These are phyloP conservation scores for Jamesozyma rosinii DNA, from an alignment of 805 yeast species.

Conservation along the genomic window DNA sequence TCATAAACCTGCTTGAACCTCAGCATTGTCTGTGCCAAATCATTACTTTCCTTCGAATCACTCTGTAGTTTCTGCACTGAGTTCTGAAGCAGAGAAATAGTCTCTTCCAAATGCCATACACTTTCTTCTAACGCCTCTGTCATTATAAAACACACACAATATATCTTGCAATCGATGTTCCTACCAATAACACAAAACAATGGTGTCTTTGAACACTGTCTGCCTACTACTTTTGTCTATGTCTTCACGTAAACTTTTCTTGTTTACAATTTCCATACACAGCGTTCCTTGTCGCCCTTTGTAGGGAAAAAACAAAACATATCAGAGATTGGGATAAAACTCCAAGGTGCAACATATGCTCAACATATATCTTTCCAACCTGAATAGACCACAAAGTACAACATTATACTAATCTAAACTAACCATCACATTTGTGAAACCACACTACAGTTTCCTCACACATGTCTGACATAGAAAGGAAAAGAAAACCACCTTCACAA, in stretches of 20 bases:
- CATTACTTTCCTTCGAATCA: conserved; percentile 15
- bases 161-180: no score
- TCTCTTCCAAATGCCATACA: conserved; percentile 16
- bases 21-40: conserved; percentile 19
- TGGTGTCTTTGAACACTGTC: no score
- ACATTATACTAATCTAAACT: background rate
- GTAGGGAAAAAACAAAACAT: background rate
- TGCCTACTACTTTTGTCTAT: no score
- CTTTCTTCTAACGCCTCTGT: conserved; percentile 18
- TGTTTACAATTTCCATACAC: no score
- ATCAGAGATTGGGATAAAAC: no score
- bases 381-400: no score
- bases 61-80: conserved; percentile 16
- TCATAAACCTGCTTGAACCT: conserved; percentile 23
- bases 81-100: conserved; percentile 14
- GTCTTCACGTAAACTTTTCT: no score
- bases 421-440: background rate
- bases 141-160: conserved; percentile 10
- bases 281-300: background rate
- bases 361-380: no score
- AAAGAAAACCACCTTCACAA: conserved; percentile 1
- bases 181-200: no score
- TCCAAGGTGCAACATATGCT: no score
- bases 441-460: background rate
- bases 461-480: conserved; percentile 6